Base-by-base conservation (phyloP, 805 yeast genomes). In the Candida ortonii region DNA sequence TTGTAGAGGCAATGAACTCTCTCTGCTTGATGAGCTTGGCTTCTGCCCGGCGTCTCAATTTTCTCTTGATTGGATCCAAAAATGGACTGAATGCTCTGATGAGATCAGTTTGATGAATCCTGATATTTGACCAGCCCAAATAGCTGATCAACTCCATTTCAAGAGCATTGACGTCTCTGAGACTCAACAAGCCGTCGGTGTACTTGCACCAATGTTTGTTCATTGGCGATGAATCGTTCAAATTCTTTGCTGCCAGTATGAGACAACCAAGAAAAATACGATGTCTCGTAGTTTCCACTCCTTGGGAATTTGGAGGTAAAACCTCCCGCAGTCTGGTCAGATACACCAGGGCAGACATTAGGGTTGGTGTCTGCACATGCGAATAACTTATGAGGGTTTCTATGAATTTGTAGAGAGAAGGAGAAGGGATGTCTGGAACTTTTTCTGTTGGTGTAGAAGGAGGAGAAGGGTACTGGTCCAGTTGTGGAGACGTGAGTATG, bases 191-290 rank as follows among this genome's bases (percentile, higher is more conserved):
- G 1, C 97, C 97, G 55, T 82, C 80, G 3, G 97, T 89, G 67
- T 90, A 89, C 41, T 77, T 72, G 4, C 95, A 81, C 98, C 98
- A 90, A 65, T 93, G 97, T 64, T 84, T 89, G 65, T 90, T 90
- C 57, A 90, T 73, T 26, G 98, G 98, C 14, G 94, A 81, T 3
- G 95, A 84, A 66, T 90, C 98, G 62, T 90, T 90, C 45, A 89
- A 73, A 44, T 79, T 80, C 65, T 90, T 90, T 11, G 97, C 96
- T n/a, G 95, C 84, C 30, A 93, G 64, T 27, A 90, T 86, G 37
- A 90, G 70, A 28, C 96, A 77, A 0, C 97, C 96, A 33, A 90
- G 66, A 47, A 90, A 93, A 38, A 90, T 85, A 41, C 97, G 73
- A 65, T 90, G 98, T 55, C 94, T 76, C 7, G 97, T 88, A 34